Evolutionary conservation across 2,329 filamentous ascomycete species (phyloP).

Genomic region (Pleurostoma richardsiae): DNA sequence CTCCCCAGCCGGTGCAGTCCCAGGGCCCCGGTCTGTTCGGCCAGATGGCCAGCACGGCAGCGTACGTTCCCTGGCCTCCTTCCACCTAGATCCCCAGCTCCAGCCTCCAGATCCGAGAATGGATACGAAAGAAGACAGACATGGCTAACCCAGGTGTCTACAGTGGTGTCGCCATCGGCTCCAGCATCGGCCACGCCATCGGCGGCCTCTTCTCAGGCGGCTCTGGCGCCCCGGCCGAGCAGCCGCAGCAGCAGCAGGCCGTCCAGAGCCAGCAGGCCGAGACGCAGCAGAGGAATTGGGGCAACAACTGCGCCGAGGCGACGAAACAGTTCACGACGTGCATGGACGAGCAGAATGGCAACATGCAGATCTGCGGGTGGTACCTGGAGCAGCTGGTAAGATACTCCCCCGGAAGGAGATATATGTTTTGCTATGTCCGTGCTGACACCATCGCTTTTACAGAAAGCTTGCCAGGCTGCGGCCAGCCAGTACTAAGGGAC

Average conservation of each 20-base stretch:
- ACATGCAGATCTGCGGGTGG: constrained; percentile 95
- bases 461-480: constrained; percentile 79
- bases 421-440: no score
- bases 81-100: no score
- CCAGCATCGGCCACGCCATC: constrained; percentile 91
- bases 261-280: constrained; percentile 49
- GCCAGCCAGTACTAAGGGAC: constrained; percentile 61
- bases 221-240: constrained; percentile 52
- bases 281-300: constrained; percentile 47
- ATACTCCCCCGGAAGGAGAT: background rate
- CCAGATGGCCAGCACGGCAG: constrained; percentile 96
- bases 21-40: constrained; percentile 83
- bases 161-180: constrained; percentile 95
- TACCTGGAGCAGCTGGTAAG: constrained; percentile 81
- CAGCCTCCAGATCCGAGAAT: background rate
- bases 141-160: constrained; percentile 15
- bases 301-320: constrained; percentile 71
- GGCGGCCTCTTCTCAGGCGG: constrained; percentile 82
- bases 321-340: constrained; percentile 87
- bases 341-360: constrained; percentile 91
- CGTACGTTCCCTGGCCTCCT: constrained; percentile 57
- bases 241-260: constrained; percentile 40
- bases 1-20: constrained; percentile 43
- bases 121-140: constrained; percentile 6
- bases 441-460: constrained; percentile 3